Base-by-base conservation (phyloP, 139 green algal species). In the Helicosporidium sp. region DNA sequence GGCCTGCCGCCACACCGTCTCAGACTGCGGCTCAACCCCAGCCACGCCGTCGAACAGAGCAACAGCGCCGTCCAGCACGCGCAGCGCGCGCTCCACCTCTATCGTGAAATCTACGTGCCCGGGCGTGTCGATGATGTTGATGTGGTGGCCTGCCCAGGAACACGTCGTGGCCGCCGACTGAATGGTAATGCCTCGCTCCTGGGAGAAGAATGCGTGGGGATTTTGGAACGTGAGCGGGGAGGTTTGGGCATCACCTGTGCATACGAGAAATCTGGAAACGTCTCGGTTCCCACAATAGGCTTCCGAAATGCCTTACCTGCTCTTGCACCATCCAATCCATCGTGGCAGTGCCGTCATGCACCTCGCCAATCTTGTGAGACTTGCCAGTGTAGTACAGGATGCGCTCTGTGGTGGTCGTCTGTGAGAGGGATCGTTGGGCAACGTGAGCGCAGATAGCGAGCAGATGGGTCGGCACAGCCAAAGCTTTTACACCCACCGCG, bases 111-210 rank as follows among this genome's bases (percentile, higher is more conserved):
- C 84, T 23, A 93, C 86, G 77, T 96, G 84, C 15, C 87, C 87
- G 24, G 90, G 90, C 6, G 90, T 99, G 71, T 99, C 90, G 54
- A 99, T 99, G 67, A 99, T 93, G 71, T 99, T 99, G 66, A 99
- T 87, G 43, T 85, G 72, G 69, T 93, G 71, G 57, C 83, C 76
- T n/a, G 91, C 75, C 89, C 90, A 99, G 31, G 71, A 59, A 78
- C 83, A 94, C 6, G 86, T 95, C 43, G 88, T 99, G 49, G 90
- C 90, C 26, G 90, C 90, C 28, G 78, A 85, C 1, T 87, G 96
- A 74, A 99, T 99, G 54, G 90, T 99, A 74, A 99, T 99, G 36
- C 90, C 90, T 43, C 90, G 72, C 76, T 99, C 90, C 69, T 92
- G 83, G 57, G 6, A 26, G 26, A 2, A 7, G 6, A n/a, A n/a